Conservation (phyloP, 73 alveolate genomes). For the Paramecium bursaria region DNA sequence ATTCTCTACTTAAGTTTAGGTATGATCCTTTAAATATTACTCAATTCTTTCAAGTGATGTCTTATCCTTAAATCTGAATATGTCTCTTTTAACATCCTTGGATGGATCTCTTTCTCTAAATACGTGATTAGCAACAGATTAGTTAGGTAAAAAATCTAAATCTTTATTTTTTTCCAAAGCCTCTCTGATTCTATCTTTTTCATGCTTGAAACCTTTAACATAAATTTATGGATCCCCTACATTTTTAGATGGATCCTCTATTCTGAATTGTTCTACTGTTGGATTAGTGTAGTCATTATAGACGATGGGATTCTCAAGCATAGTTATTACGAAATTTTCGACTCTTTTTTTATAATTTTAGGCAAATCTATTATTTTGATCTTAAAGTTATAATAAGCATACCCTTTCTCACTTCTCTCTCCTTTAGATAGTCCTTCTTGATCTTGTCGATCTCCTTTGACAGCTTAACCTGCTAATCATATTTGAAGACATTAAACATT, state of each 20-base stretch:
- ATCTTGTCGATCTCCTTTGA: slow-evolving; percentile 25
- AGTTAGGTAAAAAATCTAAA: slow-evolving; percentile 66
- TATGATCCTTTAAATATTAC: slow-evolving; percentile 62
- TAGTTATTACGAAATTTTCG: slow-evolving; percentile 60
- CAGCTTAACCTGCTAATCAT: slow-evolving; percentile 20
- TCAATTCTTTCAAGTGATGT: slow-evolving; percentile 66
- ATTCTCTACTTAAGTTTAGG: slow-evolving; percentile 63
- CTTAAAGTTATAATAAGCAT: background rate
- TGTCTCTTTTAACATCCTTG: slow-evolving; percentile 62
- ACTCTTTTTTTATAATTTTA: slow-evolving; percentile 67
- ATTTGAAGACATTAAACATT: slow-evolving; percentile 44
- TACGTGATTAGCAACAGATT: slow-evolving; percentile 40
- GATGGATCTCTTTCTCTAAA: slow-evolving; percentile 61
- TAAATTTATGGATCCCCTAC: slow-evolving; percentile 64
- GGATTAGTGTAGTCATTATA: slow-evolving; percentile 61
- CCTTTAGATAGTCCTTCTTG: slow-evolving; percentile 16
- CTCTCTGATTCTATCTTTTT: slow-evolving; percentile 63
- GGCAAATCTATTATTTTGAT: slow-evolving; percentile 27
- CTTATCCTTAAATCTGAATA: slow-evolving; percentile 59
- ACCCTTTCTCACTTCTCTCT: slow-evolving; percentile 39
- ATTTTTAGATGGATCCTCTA: slow-evolving; percentile 61
- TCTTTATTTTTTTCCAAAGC: slow-evolving; percentile 60
- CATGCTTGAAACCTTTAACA: slow-evolving; percentile 68
- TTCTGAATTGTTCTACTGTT: slow-evolving; percentile 44
- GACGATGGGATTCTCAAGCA: slow-evolving; percentile 68